Base-by-base conservation (phyloP, 2,329 filamentous ascomycete species). In the Emergomyces pasteurianus region DNA sequence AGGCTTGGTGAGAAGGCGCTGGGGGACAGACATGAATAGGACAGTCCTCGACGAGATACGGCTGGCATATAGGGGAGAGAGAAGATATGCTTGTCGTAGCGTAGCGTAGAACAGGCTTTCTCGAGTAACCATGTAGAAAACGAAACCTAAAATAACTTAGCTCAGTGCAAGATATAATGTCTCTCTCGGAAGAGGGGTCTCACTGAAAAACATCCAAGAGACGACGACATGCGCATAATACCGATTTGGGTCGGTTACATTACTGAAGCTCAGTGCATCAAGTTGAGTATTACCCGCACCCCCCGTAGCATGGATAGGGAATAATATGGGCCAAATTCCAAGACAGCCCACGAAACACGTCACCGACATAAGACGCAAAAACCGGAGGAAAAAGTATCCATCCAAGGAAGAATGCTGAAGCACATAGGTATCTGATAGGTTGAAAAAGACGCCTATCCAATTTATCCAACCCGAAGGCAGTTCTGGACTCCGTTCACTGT, bases 81-180 rank as follows among this genome's bases (percentile, higher is more conserved):
- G 83, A 57, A 95, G 84, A 75, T 92, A 96, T 0, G 92, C 92
- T 75, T 96, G 92, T 62, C 92, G 88, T 28, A 96, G 77, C 67
- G 94, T 95, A 74, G 95, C 86, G 74, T 90, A 95, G 79, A 87
- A 95, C 67, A 97, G 87, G 69, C 86, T 87, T 73, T 97, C 92
- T 58, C 92, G 85, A 54, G 89, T 86, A 62, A 97, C 84, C 66
- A 90, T 86, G 72, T 90, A 92, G 70, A 96, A 86, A 61, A 97
- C 81, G 71, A 96, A 96, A 46, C 86, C 77, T 78, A 31, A 8
- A 12, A 49, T 1, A 42, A 16, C 62, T 70, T 58, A 66, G 60
- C 31, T 21, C 31, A 23, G 34, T n/a, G 52, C 16, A 2, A 47
- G 6, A 28, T 38, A 18, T 14, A 21, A 14, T n/a, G n/a, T 12